Evolutionary conservation across 176 grass and related monocot species (phyloP).

Genomic region (Eremochloa ophiuroides): DNA sequence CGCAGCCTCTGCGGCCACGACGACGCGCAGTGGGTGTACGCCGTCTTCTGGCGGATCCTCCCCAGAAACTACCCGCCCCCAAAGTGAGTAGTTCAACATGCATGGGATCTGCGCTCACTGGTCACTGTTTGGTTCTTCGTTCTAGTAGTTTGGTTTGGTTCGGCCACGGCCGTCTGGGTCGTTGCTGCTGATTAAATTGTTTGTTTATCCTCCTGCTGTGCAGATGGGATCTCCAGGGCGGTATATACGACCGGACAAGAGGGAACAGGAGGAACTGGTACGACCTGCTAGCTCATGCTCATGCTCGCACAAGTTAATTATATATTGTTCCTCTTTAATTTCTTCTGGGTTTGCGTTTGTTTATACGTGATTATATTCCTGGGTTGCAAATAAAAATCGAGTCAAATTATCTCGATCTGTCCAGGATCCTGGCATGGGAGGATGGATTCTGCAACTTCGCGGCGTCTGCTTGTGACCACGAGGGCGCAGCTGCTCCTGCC

Average conservation of each 20-base stretch:
- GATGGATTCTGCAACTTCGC: constrained; percentile 95
- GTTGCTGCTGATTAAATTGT: background rate
- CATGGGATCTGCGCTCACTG: too few relatives aligned
- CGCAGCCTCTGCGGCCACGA: constrained; percentile 61
- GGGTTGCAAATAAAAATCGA: too few relatives aligned
- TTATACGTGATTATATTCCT: background rate
- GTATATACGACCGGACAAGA: constrained; percentile 69
- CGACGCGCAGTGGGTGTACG: constrained; percentile 66
- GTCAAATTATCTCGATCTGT: background rate
- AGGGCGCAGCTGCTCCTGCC: constrained; percentile 16
- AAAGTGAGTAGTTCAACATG: constrained; percentile 31
- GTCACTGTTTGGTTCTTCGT: too few relatives aligned
- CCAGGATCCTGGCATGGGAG: constrained; percentile 89
- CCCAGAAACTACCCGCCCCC: constrained; percentile 79
- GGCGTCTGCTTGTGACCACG: constrained; percentile 46
- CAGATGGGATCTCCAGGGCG: constrained; percentile 89
- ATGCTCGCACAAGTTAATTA: too few relatives aligned
- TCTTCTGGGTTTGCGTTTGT: background rate
- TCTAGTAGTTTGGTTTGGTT: background rate
- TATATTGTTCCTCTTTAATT: background rate
- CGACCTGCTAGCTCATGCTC: background rate
- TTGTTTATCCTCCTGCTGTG: background rate
- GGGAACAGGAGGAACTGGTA: constrained; percentile 96
- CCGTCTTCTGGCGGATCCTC: constrained; percentile 78
- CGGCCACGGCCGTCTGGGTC: background rate